A percentile compares a stretch with the other conserved stretches of the same genome.
These are phyloP conservation scores for Rosa multiflora DNA, from an alignment of 306 rosid species.

Conservation along the genomic window DNA sequence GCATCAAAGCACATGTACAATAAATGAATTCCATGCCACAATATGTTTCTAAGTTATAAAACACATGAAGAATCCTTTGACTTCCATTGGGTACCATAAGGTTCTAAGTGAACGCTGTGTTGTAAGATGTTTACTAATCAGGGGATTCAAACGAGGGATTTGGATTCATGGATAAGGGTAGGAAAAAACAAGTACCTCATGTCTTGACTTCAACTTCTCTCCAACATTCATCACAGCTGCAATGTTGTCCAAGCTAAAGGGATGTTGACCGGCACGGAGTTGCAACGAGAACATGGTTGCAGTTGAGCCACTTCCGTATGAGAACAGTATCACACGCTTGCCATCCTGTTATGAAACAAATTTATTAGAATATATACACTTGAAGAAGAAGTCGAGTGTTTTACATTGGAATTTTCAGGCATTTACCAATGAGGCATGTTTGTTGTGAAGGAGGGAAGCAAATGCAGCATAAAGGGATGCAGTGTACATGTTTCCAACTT, in stretches of 20 bases:
- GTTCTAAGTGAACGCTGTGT: not conserved
- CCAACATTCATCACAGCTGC: constrained; percentile 67
- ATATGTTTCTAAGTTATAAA: not conserved
- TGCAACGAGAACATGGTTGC: constrained; percentile 89
- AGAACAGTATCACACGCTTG: constrained; percentile 74
- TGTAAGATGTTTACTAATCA: not conserved
- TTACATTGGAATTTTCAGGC: not conserved
- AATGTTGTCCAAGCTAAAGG: constrained; percentile 88
- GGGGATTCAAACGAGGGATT: not conserved
- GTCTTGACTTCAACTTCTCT: constrained; percentile 85
- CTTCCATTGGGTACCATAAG: not conserved
- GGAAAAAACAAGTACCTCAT: constrained; percentile 61
- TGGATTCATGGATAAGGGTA: not conserved
- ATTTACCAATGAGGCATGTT: constrained; percentile 67
- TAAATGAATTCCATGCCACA: constrained; percentile 21
- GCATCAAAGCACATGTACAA: constrained; percentile 32
- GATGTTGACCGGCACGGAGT: constrained; percentile 52
- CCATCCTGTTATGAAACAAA: constrained; percentile 52
- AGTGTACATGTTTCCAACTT: constrained; percentile 98
- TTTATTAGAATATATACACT: not conserved
- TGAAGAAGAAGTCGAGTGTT: not conserved
- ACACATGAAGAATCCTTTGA: not conserved
- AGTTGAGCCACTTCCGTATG: constrained; percentile 92
- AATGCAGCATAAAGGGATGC: constrained; percentile 99
- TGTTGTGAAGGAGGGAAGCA: constrained; percentile 84